These are phyloP conservation scores for Bonia amplexicaulis DNA, from an alignment of 176 grass and related monocot genomes.

Conservation along the genomic window DNA sequence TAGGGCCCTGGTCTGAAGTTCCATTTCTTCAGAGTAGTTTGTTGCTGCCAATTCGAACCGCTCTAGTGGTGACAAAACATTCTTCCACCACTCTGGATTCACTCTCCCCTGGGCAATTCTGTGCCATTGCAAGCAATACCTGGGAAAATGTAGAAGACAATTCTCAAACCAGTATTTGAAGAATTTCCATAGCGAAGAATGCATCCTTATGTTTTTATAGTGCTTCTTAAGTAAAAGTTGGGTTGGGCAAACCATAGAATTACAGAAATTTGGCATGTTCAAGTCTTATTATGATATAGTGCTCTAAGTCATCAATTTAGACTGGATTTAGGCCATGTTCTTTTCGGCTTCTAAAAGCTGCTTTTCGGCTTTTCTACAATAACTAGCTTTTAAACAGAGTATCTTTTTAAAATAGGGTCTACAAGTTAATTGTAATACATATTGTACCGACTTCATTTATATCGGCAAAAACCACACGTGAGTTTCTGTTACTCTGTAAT, in stretches of 20 bases:
- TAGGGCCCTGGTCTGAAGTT: conserved; percentile 80
- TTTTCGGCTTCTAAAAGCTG: too few species aligned
- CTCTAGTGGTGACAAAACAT: conserved; percentile 68
- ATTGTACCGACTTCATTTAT: too few species aligned
- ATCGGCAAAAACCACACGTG: too few species aligned
- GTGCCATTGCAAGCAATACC: conserved; percentile 94
- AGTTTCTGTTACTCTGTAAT: too few species aligned
- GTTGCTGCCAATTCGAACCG: conserved; percentile 58
- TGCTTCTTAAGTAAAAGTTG: neutral
- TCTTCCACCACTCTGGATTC: conserved; percentile 78
- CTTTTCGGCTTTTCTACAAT: too few species aligned
- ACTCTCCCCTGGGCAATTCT: conserved; percentile 65
- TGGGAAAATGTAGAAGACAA: conserved; percentile 27
- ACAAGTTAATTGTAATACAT: too few species aligned
- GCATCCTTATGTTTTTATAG: neutral
- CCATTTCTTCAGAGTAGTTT: conserved; percentile 69
- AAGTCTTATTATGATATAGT: neutral
- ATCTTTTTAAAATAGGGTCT: too few species aligned
- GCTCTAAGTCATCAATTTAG: neutral
- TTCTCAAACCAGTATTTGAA: conserved; percentile 11
- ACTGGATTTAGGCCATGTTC: neutral
- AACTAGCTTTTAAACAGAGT: too few species aligned
- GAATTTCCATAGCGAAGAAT: neutral
- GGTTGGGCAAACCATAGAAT: neutral
- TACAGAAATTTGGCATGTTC: neutral